phyloP scores from a whole-genome alignment of 768 basidiomycete genomes.

The Mycena chlorophos region DNA sequence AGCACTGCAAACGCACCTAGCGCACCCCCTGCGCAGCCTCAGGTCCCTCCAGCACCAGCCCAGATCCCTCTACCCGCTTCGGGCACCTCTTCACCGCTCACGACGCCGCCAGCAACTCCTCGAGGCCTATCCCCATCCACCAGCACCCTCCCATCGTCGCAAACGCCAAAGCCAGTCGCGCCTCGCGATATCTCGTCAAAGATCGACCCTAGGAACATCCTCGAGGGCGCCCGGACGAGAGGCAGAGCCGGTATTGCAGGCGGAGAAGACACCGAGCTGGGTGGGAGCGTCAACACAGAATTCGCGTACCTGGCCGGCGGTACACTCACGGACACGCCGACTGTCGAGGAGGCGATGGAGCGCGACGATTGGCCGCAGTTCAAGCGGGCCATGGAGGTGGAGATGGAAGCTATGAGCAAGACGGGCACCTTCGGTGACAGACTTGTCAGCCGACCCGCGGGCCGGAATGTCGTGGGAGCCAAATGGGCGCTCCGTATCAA shows the following conservation, averaged over 20 bases:
- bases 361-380: not conserved
- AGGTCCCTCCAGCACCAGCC: not conserved
- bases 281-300: not conserved
- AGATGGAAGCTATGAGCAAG: conserved; percentile 1
- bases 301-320: not conserved
- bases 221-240: conserved; percentile 8
- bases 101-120: not conserved
- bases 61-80: not conserved
- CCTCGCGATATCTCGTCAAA: conserved; percentile 4
- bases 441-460: conserved; percentile 21
- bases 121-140: too few relatives aligned
- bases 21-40: not conserved
- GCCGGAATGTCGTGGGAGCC: conserved; percentile 21
- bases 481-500: conserved; percentile 34
- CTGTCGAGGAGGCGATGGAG: not conserved
- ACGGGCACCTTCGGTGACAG: conserved; percentile 13
- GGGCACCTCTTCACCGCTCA: not conserved
- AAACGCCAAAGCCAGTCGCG: not conserved
- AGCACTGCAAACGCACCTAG: conserved; percentile 8
- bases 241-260: not conserved
- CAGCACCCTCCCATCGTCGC: not conserved
- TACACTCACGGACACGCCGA: not conserved
- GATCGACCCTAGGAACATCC: conserved; percentile 7
- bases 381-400: not conserved
- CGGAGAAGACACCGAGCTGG: not conserved